Evolutionary conservation across 768 basidiomycete genomes (phyloP).

Genomic region (Sporobolomyces pararoseus): DNA sequence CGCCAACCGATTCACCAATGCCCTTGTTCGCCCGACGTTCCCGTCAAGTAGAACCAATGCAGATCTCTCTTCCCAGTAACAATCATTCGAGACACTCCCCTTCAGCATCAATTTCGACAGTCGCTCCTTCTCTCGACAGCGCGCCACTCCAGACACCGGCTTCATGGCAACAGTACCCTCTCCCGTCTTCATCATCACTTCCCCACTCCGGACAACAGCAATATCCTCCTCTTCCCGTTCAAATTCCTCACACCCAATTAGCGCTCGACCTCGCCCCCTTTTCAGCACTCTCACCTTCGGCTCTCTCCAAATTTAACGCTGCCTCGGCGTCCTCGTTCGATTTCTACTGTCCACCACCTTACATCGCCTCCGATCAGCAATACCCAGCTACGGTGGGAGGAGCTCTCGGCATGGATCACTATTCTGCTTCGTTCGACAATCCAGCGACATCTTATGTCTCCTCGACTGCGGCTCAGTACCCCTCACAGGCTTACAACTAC

Average conservation of each 20-base stretch:
- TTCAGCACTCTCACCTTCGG: conserved; percentile 3
- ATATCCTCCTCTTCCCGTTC: background rate
- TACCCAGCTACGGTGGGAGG: background rate
- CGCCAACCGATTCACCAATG: background rate
- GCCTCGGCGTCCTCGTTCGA: conserved; percentile 7
- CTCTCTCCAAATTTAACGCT: background rate
- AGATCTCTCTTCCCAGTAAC: background rate
- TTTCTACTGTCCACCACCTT: background rate
- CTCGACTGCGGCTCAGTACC: background rate
- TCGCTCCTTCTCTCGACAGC: background rate
- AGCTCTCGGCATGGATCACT: background rate
- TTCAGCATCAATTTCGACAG: background rate
- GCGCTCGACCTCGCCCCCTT: background rate
- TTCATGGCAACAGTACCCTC: background rate
- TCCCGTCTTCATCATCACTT: background rate
- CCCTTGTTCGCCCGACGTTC: conserved; percentile 7
- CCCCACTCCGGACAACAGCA: background rate
- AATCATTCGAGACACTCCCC: background rate
- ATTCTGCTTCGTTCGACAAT: background rate
- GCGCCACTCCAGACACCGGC: conserved; percentile 14
- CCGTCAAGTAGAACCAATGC: background rate
- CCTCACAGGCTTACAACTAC: too few species aligned
- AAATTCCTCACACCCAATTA: background rate
- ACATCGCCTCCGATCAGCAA: background rate
- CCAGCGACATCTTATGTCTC: background rate